These are phyloP conservation scores for Agaricus subrufescens DNA, from an alignment of 768 basidiomycete genomes.

Conservation along the genomic window DNA sequence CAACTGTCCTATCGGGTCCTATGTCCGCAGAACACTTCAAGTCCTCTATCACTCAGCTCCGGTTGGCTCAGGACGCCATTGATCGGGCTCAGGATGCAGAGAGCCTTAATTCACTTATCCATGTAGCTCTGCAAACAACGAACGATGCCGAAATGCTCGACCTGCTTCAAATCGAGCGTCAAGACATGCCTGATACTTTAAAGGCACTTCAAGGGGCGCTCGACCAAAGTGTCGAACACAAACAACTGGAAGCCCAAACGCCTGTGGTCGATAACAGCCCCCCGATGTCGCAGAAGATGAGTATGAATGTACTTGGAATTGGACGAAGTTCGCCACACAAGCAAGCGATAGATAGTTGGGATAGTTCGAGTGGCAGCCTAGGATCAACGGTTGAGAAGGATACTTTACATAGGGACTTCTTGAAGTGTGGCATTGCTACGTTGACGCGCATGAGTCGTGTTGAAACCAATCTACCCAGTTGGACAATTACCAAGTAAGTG, in stretches of 20 bases:
- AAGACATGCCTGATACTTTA: conserved; percentile 77
- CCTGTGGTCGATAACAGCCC: neutral
- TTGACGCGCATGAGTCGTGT: conserved; percentile 55
- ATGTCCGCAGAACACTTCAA: conserved; percentile 14
- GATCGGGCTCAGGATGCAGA: conserved; percentile 51
- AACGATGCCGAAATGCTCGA: conserved; percentile 62
- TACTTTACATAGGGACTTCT: conserved; percentile 63
- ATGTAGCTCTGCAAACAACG: conserved; percentile 47
- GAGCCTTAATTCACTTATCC: conserved; percentile 56
- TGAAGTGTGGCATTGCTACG: conserved; percentile 70
- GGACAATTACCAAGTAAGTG: conserved; percentile 59
- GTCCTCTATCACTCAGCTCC: conserved; percentile 21
- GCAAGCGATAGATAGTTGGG: conserved; percentile 18
- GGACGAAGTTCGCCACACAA: conserved; percentile 12
- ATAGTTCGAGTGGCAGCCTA: conserved; percentile 14
- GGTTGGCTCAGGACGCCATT: conserved; percentile 23
- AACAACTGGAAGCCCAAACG: conserved; percentile 22
- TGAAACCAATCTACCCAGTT: conserved; percentile 48
- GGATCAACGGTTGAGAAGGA: conserved; percentile 5
- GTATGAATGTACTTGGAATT: conserved; percentile 9
- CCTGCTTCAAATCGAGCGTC: conserved; percentile 55
- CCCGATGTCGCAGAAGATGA: conserved; percentile 13
- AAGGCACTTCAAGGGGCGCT: conserved; percentile 64
- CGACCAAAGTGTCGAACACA: conserved; percentile 32
- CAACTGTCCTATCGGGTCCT: neutral